phyloP scores from a whole-genome alignment of 129 eudicot species.

The Silybum marianum region DNA sequence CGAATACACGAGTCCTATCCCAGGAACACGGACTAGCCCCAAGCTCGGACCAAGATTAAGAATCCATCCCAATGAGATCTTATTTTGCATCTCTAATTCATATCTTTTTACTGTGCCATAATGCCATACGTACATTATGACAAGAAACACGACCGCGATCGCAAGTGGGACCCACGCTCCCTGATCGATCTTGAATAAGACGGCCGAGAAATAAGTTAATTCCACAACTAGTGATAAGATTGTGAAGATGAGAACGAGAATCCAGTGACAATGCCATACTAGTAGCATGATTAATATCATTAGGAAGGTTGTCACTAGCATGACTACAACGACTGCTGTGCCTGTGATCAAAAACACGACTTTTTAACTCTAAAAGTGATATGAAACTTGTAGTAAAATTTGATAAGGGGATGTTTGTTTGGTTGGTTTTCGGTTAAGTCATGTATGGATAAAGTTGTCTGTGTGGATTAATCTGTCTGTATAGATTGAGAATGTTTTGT shows the following conservation, averaged over 20 bases:
- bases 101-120: constrained; percentile 81
- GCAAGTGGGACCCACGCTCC: constrained; percentile 96
- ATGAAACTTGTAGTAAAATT: not conserved
- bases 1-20: constrained; percentile 86
- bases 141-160: constrained; percentile 72
- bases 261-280: constrained; percentile 88
- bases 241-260: constrained; percentile 60
- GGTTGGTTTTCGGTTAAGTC: no score
- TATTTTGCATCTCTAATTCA: constrained; percentile 78
- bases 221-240: constrained; percentile 62
- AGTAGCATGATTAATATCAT: constrained; percentile 71
- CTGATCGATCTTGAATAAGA: constrained; percentile 64
- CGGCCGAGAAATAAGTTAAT: constrained; percentile 72
- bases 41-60: constrained; percentile 84
- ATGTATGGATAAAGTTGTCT: no score
- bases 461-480: no score
- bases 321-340: constrained; percentile 76
- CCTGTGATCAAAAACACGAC: constrained; percentile 41
- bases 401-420: no score
- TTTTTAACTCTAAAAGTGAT: not conserved
- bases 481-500: no score
- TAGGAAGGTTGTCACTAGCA: constrained; percentile 77
- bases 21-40: constrained; percentile 89
- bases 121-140: constrained; percentile 90
- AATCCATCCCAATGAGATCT: constrained; percentile 84